Percentiles rank a stretch among this genome's conserved stretches.
phyloP scores from a whole-genome alignment of 2,329 filamentous ascomycete species.

The Neodidymelliopsis sp. region DNA sequence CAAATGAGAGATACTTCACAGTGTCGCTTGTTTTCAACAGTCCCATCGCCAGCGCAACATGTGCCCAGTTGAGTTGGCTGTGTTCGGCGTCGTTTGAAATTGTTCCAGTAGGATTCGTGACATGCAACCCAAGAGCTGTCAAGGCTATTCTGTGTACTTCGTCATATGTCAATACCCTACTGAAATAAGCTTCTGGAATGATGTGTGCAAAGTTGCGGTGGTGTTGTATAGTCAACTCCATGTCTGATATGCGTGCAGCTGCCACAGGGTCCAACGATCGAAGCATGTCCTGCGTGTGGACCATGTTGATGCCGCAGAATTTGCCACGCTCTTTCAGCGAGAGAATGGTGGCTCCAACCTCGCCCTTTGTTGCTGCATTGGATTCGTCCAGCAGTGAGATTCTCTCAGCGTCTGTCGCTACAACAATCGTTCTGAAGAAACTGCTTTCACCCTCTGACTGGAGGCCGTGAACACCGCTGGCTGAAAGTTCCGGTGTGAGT shows the following conservation, averaged over 20 bases:
- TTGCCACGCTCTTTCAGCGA: conserved; percentile 32
- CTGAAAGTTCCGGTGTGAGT: conserved; percentile 52
- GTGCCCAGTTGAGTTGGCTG: conserved; percentile 47
- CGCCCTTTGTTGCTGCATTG: conserved; percentile 14
- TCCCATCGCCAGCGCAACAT: conserved; percentile 53
- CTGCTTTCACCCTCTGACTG: conserved; percentile 51
- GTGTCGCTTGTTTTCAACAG: conserved; percentile 57
- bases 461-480: conserved; percentile 54
- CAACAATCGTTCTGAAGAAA: conserved; percentile 47
- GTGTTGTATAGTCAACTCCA: conserved; percentile 27
- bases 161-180: conserved; percentile 64
- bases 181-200: conserved; percentile 44
- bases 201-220: conserved; percentile 29
- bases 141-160: conserved; percentile 67
- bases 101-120: conserved; percentile 23
- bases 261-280: conserved; percentile 51
- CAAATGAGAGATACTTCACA: conserved; percentile 53
- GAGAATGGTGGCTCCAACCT: conserved; percentile 14
- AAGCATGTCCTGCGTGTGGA: conserved; percentile 71
- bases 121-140: conserved; percentile 57
- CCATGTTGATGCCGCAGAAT: conserved; percentile 64
- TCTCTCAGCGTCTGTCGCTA: conserved; percentile 30
- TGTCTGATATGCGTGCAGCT: conserved; percentile 33
- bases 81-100: conserved; percentile 9
- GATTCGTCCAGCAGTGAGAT: conserved; percentile 24